Evolutionary conservation across 2,329 filamentous ascomycete genomes (phyloP), one percentile per base, ranked within the genome.

Genomic region (Ceratocystis cubensis): DNA sequence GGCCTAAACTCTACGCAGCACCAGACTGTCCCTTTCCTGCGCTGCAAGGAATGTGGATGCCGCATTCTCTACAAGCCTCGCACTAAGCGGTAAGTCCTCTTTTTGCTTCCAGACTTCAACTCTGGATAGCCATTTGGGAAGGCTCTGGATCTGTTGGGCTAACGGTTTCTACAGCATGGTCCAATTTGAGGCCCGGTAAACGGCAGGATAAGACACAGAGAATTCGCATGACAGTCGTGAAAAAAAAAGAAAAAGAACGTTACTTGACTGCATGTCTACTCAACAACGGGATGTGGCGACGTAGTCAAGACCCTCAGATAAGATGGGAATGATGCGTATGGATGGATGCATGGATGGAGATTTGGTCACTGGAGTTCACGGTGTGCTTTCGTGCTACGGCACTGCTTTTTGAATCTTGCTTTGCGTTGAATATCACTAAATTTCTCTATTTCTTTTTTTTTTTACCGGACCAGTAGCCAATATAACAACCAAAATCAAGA

Each of bases 31-130:
- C 79, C 91, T 89, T 74, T 90, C 95, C 78, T 96, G 91, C 80
- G 89, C 88, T 96, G 91, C 81, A 88, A 89, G 76, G 89, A 92
- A 78, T 99, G 94, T 76, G 94, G 94, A 6, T 94, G 96, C 73
- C 87, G 94, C 70, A 91, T 99, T 69, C 78, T 99, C 71, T 97
- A 97, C 79, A 99, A 99, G 84, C 90, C 96, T 84, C 80, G 94
- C 74, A 99, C 94, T 57, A 96, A 96, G 82, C 85, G 94, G 94
- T 96, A 75, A 77, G 88, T 78, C 68, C 1, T 59, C 15, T 45
- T 22, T 45, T 17, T 22, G 4, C 17, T 28, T n/a, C 10, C 0
- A 5, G 37, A 15, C 7, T 45, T 20, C 61, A 44, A 57, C 20
- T 25, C 59, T 67, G 8, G 65, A 46, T 46, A 30, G 48, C 13